Evolutionary conservation across 768 basidiomycete genomes (phyloP).

Genomic region (Gymnopilus junonius): DNA sequence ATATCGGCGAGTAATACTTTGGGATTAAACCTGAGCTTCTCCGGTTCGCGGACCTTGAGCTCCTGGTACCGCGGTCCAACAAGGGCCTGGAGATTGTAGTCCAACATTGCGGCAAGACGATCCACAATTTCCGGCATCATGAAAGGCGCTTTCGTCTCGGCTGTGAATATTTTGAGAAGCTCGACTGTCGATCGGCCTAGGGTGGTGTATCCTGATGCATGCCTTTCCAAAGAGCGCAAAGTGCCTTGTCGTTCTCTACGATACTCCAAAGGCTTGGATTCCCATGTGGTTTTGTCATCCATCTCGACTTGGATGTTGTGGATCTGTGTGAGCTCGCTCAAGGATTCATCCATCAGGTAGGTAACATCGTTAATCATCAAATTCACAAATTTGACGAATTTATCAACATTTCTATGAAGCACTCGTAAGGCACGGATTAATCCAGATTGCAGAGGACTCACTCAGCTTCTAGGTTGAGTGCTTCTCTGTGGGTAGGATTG

Average conservation of each 20-base stretch:
- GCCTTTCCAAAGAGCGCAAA: slow-evolving; percentile 79
- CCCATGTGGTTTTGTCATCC: slow-evolving; percentile 76
- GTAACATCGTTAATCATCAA: slow-evolving; percentile 99
- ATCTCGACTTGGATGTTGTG: slow-evolving; percentile 86
- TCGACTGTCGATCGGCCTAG: slow-evolving; percentile 90
- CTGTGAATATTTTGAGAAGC: slow-evolving; percentile 89
- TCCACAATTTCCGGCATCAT: slow-evolving; percentile 97
- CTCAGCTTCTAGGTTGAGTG: slow-evolving; percentile 81
- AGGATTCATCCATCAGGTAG: slow-evolving; percentile 95
- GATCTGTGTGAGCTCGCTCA: slow-evolving; percentile 88
- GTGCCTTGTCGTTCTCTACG: slow-evolving; percentile 83
- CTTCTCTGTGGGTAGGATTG: slow-evolving; percentile 86
- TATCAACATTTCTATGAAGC: slow-evolving; percentile 74
- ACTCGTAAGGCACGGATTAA: not conserved
- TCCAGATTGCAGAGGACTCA: slow-evolving; percentile 31
- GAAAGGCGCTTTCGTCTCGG: slow-evolving; percentile 89
- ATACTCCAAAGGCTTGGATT: slow-evolving; percentile 64
- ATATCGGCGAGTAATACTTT: slow-evolving; percentile 83
- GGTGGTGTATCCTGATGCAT: slow-evolving; percentile 85
- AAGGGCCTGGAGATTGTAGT: slow-evolving; percentile 90
- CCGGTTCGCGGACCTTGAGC: slow-evolving; percentile 81
- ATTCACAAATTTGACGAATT: slow-evolving; percentile 95
- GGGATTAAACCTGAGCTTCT: slow-evolving; percentile 91
- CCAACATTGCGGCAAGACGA: slow-evolving; percentile 93
- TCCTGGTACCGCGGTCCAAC: slow-evolving; percentile 90